A percentile compares a stretch with the other conserved stretches of the same genome.
phyloP scores from a whole-genome alignment of 805 yeast genomes.

The Ascoidea tarda region DNA sequence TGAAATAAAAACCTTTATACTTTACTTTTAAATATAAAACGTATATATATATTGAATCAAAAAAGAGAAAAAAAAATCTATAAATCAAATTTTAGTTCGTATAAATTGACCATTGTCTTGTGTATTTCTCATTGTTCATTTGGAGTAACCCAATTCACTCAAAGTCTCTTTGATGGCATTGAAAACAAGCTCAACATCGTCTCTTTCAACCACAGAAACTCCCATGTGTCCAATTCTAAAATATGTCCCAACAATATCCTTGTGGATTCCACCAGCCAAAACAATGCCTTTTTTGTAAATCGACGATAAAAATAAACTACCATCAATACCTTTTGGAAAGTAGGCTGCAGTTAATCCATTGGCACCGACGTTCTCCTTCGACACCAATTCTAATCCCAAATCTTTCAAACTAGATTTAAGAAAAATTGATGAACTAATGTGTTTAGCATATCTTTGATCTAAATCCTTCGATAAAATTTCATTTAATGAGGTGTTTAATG shows the following conservation, averaged over 20 bases:
- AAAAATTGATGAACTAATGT: conserved; percentile 43
- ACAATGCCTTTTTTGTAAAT: conserved; percentile 52
- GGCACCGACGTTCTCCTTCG: conserved; percentile 55
- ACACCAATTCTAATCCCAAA: conserved; percentile 57
- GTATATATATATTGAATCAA: neutral
- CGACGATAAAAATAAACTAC: conserved; percentile 46
- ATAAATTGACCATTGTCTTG: neutral
- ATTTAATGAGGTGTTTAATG: conserved; percentile 61
- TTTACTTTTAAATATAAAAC: too few species aligned
- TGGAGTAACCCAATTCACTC: conserved; percentile 22
- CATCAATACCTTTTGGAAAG: conserved; percentile 62
- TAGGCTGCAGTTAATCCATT: conserved; percentile 80
- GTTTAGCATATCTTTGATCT: conserved; percentile 47
- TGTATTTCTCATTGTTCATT: neutral
- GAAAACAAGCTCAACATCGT: conserved; percentile 38
- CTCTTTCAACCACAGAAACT: conserved; percentile 48
- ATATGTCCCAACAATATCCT: conserved; percentile 64
- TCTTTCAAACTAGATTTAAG: conserved; percentile 43
- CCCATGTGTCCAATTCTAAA: conserved; percentile 98
- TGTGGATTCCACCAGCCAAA: conserved; percentile 85
- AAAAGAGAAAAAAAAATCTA: too few species aligned
- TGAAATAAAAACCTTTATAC: neutral
- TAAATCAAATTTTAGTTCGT: too few species aligned
- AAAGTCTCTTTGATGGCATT: conserved; percentile 30
- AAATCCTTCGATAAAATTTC: conserved; percentile 51